A percentile compares a stretch with the other conserved stretches of the same genome.
Evolutionary conservation across 2,329 filamentous ascomycete species (phyloP).

Genomic region (Blumeria hordei): DNA sequence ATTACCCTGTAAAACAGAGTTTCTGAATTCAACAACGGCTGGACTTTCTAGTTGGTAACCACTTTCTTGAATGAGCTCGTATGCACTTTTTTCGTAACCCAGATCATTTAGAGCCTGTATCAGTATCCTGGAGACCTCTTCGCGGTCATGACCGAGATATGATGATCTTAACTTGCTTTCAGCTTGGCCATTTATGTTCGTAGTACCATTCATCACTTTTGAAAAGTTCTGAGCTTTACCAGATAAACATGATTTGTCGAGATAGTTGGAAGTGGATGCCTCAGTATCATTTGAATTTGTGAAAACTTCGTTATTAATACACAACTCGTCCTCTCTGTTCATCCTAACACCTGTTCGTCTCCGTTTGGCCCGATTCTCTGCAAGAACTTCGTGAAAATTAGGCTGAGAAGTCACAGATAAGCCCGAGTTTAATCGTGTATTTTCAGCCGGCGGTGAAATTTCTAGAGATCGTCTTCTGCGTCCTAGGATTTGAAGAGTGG

Average conservation of each 20-base stretch:
- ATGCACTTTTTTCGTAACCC: conserved; percentile 60
- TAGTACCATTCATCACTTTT: conserved; percentile 29
- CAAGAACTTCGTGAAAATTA: conserved; percentile 2
- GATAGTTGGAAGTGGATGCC: conserved; percentile 20
- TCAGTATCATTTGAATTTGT: conserved; percentile 30
- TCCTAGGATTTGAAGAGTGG: conserved; percentile 23
- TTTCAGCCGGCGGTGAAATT: conserved; percentile 17
- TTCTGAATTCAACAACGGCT: conserved; percentile 65
- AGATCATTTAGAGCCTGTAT: conserved; percentile 80
- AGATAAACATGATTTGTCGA: conserved; percentile 16
- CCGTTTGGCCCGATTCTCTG: conserved; percentile 28
- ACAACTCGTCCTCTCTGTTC: conserved; percentile 33
- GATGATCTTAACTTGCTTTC: conserved; percentile 9
- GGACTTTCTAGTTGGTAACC: conserved; percentile 70
- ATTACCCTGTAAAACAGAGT: conserved; percentile 52
- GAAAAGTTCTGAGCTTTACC: conserved; percentile 25
- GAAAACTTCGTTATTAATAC: conserved; percentile 26
- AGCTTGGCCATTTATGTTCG: conserved; percentile 14
- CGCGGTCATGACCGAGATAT: conserved; percentile 71
- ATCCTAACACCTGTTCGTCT: conserved; percentile 32
- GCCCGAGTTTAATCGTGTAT: conserved; percentile 9
- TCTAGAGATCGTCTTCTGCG: conserved; percentile 26
- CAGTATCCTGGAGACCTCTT: conserved; percentile 78
- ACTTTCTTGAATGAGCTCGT: conserved; percentile 53
- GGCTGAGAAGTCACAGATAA: conserved; percentile 5